A percentile compares a stretch with the other conserved stretches of the same genome.
Conservation (phyloP, 2,329 filamentous ascomycete genomes). For the Neofusicoccum parvum region DNA sequence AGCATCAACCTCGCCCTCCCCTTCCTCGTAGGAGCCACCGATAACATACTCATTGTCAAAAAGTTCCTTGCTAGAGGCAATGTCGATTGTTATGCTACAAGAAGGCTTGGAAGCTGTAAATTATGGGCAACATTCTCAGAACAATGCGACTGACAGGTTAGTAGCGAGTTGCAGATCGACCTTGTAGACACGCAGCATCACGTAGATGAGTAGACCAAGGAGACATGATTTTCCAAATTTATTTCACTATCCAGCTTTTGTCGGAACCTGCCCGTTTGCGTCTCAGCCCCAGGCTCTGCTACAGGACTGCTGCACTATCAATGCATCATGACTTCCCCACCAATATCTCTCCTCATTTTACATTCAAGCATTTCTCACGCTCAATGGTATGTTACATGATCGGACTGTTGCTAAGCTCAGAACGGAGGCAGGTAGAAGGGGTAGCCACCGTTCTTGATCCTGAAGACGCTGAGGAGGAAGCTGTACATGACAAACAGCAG, state of each 20-base stretch:
- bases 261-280: background rate
- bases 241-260: conserved; percentile 8
- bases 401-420: conserved; percentile 38
- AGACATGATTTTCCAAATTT: background rate
- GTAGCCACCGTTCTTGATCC: conserved; percentile 92
- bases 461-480: conserved; percentile 91
- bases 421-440: conserved; percentile 94
- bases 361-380: background rate
- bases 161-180: too few relatives aligned
- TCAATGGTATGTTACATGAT: background rate
- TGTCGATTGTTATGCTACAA: too few relatives aligned
- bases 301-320: background rate
- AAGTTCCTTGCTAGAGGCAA: too few relatives aligned
- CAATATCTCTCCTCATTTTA: background rate
- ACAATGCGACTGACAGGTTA: too few relatives aligned
- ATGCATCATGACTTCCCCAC: background rate
- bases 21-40: too few relatives aligned
- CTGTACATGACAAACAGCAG: conserved; percentile 85
- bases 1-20: too few relatives aligned
- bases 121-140: too few relatives aligned
- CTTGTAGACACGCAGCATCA: too few relatives aligned
- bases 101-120: too few relatives aligned
- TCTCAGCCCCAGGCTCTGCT: background rate
- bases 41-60: too few relatives aligned
- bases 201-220: too few relatives aligned